Base-by-base conservation (phyloP, 2,329 filamentous ascomycete genomes). In the Talaromyces rugulosus region DNA sequence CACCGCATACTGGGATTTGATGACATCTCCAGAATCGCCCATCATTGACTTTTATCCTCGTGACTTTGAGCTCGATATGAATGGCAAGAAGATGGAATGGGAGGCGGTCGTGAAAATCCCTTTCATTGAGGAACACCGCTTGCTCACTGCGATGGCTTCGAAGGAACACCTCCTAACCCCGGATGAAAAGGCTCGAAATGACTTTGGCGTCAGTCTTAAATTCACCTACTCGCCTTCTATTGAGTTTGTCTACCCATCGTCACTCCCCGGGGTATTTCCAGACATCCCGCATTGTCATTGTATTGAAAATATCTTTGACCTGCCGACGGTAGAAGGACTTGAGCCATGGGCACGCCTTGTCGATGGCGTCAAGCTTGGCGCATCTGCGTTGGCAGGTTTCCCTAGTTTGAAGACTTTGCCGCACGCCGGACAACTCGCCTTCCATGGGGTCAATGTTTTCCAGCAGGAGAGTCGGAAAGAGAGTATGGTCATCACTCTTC, bases 81-180 rank as follows among this genome's bases (percentile, higher is more conserved):
- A 99, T 69, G 96, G 95, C 63, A 99, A 99, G 81, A 99, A 96
- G 80, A 96, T 96, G 90, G 96, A 99, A 66, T 99, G 95, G 95
- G 95, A 99, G 74, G 95, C 95, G 31, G 94, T 99, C 42, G 92
- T 99, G 66, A 99, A 98, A 77, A 99, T 99, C 71, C 95, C 95
- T 0, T 99, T 99, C 77, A 99, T 99, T 66, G 92, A 99, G 62
- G 94, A 99, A 75, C 87, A 89, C 69, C 87, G 95, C 30, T 81
- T 99, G 2, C 82, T 99, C 60, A 79, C 82, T 42, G 95, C 94
- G 7, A 97, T 99, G 90, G 88, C 84, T 16, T 88, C 92, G 6
- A 92, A 89, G 73, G 93, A 98, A 66, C 81, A 88, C 50, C 78
- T 90, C 1, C 82, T 99, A n/a, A 86, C 86, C 3, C 83, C 88